Percentiles rank a stretch among this genome's conserved stretches.
Conservation (phyloP, 148 eudicot species). For the Spergularia bocconei region DNA sequence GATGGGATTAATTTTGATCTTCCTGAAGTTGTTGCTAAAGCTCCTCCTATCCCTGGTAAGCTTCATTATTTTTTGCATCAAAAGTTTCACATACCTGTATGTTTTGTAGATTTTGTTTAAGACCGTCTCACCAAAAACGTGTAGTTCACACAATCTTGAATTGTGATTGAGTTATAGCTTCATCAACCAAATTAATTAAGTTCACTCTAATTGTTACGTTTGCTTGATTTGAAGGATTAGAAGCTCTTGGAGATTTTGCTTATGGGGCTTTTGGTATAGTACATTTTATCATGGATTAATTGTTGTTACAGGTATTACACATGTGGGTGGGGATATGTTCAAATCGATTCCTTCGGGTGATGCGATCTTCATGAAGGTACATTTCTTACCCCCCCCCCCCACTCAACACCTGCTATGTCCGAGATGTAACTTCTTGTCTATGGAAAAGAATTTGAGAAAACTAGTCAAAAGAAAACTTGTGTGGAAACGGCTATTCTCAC, state of each 20-base stretch:
- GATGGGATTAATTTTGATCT: conserved; percentile 54
- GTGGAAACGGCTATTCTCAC: too few relatives aligned
- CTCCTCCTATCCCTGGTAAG: conserved; percentile 49
- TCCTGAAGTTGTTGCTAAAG: conserved; percentile 59
- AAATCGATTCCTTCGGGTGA: conserved; percentile 48
- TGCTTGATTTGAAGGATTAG: too few relatives aligned
- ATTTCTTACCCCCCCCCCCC: not conserved
- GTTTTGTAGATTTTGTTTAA: not conserved
- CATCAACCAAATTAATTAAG: not conserved
- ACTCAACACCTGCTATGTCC: not conserved
- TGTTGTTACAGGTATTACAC: conserved; percentile 39
- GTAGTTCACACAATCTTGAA: not conserved
- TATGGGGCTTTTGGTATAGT: not conserved
- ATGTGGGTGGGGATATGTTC: conserved; percentile 63
- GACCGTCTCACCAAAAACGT: not conserved
- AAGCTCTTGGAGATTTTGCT: too few relatives aligned
- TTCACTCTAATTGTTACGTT: not conserved
- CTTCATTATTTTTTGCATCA: not conserved
- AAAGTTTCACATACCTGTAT: not conserved
- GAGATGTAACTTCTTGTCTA: not conserved
- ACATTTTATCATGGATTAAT: not conserved
- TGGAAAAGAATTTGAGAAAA: not conserved
- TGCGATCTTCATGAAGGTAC: conserved; percentile 63
- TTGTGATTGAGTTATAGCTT: not conserved
- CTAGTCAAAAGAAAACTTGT: too few relatives aligned